phyloP scores from a whole-genome alignment of 2,329 filamentous ascomycete genomes.

The Clarireedia homoeocarpa region DNA sequence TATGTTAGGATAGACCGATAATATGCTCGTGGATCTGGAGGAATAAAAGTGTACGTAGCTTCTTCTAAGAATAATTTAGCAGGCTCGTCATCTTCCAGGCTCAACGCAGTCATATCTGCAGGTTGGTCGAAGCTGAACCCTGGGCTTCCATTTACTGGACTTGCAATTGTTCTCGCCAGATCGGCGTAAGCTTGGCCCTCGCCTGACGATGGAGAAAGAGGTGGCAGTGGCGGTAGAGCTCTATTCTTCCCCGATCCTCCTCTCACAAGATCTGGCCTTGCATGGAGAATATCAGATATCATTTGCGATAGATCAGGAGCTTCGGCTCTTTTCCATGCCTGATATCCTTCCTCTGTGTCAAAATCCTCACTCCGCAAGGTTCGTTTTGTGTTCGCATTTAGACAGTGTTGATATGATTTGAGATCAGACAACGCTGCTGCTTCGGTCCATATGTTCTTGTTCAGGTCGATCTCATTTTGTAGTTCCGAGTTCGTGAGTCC shows the following conservation, averaged over 20 bases:
- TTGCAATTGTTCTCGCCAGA: conserved; percentile 38
- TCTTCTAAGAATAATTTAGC: conserved; percentile 40
- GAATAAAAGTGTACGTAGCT: conserved; percentile 79
- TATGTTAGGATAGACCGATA: conserved; percentile 78
- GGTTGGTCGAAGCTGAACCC: conserved; percentile 35
- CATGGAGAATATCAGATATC: conserved; percentile 84
- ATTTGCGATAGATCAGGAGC: conserved; percentile 80
- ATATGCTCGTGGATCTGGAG: conserved; percentile 70
- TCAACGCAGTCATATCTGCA: conserved; percentile 27
- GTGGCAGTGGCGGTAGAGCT: conserved; percentile 47
- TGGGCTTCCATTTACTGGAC: conserved; percentile 33
- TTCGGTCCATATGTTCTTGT: conserved; percentile 80
- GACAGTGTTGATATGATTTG: conserved; percentile 84
- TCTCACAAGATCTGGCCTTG: conserved; percentile 77
- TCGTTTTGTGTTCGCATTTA: conserved; percentile 69
- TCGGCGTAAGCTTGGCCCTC: conserved; percentile 43
- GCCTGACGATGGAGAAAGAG: conserved; percentile 26
- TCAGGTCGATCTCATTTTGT: conserved; percentile 78
- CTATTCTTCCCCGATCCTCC: conserved; percentile 41
- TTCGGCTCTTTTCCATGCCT: conserved; percentile 87
- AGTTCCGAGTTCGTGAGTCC: conserved; percentile 70
- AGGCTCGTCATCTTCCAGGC: conserved; percentile 25
- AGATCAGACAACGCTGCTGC: conserved; percentile 84
- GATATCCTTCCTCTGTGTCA: conserved; percentile 79
- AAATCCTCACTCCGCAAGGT: conserved; percentile 82